Evolutionary conservation across 176 grass and related monocot genomes (phyloP), one percentile per base, ranked within the genome.

Genomic region (Oryza rufipogon): DNA sequence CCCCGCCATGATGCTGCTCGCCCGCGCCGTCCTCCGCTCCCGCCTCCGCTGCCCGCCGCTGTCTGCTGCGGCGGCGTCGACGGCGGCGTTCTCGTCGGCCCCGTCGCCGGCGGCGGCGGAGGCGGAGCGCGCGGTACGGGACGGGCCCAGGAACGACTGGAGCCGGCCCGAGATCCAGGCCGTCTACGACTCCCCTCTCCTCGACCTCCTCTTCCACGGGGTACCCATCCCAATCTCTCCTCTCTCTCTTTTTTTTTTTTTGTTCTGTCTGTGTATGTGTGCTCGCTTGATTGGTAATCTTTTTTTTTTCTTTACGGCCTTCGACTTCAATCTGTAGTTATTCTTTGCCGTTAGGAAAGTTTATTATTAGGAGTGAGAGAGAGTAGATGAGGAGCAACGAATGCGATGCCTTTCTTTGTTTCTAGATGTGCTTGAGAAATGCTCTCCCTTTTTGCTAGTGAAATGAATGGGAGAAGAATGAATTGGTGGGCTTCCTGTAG

Each of bases 121-220:
- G 93, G 89, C 93, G 9, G 93, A 92, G 74, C 75, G 86, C 75
- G 84, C 96, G 79, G 79, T 94, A 60, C 84, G 90, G 39, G 84
- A 96, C 17, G 96, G 91, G 32, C 87, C 89, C 8, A 82, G 96
- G 85, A 96, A 96, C 81, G 86, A 99, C 75, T 96, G 96, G 91
- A 89, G 23, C 58, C 75, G 86, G 52, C 91, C 89, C 32, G 93
- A 96, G 86, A 94, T 99, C 91, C 94, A 99, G 77, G 90, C 85
- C 78, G 12, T 99, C 81, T 91, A 99, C 78, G 93, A 94, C 74
- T 99, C 96, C 42, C 88, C 96, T 41, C 75, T 99, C 60, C 88
- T 99, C 32, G 96, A 96, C 86, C 93, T 96, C 90, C 93, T 99
- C 80, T 96, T 96, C 86, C 87, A 99, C 42, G 96, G 93, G 72